Evolutionary conservation across 2,329 filamentous ascomycete genomes (phyloP).

Genomic region (Monilinia aucupariae): DNA sequence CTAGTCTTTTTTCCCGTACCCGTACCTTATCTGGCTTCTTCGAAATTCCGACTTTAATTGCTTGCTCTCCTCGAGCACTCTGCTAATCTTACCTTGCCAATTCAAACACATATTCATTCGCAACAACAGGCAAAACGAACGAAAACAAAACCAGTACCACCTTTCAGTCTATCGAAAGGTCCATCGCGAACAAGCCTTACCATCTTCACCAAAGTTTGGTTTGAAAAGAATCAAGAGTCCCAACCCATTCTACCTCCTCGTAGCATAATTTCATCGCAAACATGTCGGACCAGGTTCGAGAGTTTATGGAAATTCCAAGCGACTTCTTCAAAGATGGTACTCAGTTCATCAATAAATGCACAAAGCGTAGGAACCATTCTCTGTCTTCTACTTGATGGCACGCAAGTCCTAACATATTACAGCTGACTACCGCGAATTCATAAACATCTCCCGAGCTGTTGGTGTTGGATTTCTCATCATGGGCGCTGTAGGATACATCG

Average conservation of each 20-base stretch:
- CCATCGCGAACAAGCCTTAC: not conserved
- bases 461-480: conserved; percentile 49
- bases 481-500: conserved; percentile 48
- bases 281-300: conserved; percentile 53
- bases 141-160: not conserved
- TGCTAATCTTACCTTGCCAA: too few species aligned
- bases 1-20: not conserved
- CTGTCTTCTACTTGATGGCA: not conserved
- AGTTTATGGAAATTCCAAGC: conserved; percentile 49
- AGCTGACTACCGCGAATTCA: conserved; percentile 39
- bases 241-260: not conserved
- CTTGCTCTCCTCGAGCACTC: too few species aligned
- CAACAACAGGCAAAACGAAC: too few species aligned
- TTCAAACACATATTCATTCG: too few species aligned
- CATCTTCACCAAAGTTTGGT: too few species aligned
- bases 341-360: conserved; percentile 41
- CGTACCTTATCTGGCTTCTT: conserved; percentile 12
- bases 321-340: conserved; percentile 44
- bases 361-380: conserved; percentile 38
- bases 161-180: not conserved
- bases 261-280: conserved; percentile 20
- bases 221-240: not conserved
- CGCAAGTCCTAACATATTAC: not conserved
- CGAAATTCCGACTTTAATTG: not conserved
- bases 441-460: conserved; percentile 47